phyloP scores from a whole-genome alignment of 192 early-diverging fungal species.

The Coemansia biformis region DNA sequence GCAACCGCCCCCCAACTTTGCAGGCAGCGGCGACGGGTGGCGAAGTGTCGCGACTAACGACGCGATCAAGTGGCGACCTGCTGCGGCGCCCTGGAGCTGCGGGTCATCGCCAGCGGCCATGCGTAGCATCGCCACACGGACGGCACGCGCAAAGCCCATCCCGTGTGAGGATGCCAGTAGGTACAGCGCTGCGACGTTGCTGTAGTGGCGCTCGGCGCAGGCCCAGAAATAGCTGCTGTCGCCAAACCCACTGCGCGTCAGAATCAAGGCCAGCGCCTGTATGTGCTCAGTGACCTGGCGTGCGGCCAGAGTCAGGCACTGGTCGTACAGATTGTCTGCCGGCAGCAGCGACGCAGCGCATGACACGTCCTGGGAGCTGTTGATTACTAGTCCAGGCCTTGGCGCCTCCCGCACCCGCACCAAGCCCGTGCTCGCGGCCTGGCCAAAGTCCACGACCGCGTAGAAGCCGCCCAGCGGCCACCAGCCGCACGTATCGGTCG shows the following conservation, averaged over 20 bases:
- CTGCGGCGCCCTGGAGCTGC: neutral
- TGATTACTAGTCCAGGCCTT: constrained; percentile 26
- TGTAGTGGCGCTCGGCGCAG: constrained; percentile 14
- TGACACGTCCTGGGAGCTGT: constrained; percentile 17
- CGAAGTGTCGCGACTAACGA: constrained; percentile 16
- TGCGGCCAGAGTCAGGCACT: constrained; percentile 25
- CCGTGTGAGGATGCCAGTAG: constrained; percentile 11
- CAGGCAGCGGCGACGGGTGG: constrained; percentile 2
- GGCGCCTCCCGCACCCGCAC: no score
- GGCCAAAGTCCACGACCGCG: constrained; percentile 19
- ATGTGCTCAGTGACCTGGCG: constrained; percentile 35
- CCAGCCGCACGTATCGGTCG: constrained; percentile 14
- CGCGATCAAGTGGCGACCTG: neutral
- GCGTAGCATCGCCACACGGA: constrained; percentile 3
- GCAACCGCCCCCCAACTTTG: no score
- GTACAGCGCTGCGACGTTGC: constrained; percentile 15
- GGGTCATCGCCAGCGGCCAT: neutral
- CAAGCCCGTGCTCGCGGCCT: neutral
- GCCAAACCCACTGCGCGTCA: constrained; percentile 27
- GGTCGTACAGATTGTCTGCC: constrained; percentile 15
- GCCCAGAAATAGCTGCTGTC: constrained; percentile 38
- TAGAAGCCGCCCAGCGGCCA: constrained; percentile 44
- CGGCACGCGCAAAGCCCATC: constrained; percentile 17
- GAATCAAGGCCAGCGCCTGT: constrained; percentile 11
- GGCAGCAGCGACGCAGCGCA: constrained; percentile 20